Conservation (phyloP, 805 yeast genomes). For the Cyberlindnera lachancei region DNA sequence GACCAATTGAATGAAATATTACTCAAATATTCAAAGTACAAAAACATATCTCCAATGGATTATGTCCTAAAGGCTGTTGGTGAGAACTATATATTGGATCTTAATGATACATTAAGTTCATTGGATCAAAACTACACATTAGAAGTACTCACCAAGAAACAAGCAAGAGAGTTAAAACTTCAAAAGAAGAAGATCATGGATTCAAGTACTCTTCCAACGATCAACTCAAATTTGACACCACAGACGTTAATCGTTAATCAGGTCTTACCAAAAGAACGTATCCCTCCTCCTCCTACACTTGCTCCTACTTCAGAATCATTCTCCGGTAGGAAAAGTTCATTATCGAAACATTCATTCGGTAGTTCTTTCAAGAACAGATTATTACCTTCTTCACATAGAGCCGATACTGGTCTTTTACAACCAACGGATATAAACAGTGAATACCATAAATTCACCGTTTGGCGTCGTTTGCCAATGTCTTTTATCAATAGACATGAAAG, state of each 20-base stretch:
- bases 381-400: constrained; percentile 13
- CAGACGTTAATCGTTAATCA: constrained; percentile 20
- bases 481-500: constrained; percentile 76
- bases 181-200: constrained; percentile 21
- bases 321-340: neutral
- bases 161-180: constrained; percentile 29
- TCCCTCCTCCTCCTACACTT: constrained; percentile 1
- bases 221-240: constrained; percentile 21
- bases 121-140: constrained; percentile 34
- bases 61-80: constrained; percentile 28
- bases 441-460: constrained; percentile 78
- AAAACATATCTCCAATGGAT: constrained; percentile 26
- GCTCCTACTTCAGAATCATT: neutral
- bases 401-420: neutral
- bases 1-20: constrained; percentile 30
- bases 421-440: constrained; percentile 22
- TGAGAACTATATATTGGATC: constrained; percentile 25
- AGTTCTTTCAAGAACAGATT: constrained; percentile 26
- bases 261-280: constrained; percentile 1
- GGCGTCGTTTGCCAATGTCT: constrained; percentile 83
- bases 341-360: neutral
- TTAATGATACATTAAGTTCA: constrained; percentile 33
- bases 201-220: constrained; percentile 22
- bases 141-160: constrained; percentile 36
- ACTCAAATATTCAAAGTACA: constrained; percentile 27